These are phyloP conservation scores for Wickerhamomyces strasburgensis DNA, from an alignment of 805 yeast species.

Conservation along the genomic window DNA sequence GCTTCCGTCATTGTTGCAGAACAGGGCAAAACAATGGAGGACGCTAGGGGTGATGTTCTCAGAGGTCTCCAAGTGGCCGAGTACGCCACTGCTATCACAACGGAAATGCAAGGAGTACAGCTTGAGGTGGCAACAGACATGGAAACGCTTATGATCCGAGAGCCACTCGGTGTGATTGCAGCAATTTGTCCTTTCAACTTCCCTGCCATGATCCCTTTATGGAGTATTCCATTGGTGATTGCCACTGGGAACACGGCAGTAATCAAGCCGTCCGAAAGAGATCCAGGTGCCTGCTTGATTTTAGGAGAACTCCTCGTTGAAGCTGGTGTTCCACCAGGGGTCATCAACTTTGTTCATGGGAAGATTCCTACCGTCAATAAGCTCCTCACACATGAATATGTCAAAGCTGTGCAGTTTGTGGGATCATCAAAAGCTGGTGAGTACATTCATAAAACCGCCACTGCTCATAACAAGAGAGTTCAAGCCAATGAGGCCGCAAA, in stretches of 20 bases:
- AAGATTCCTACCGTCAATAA: constrained; percentile 66
- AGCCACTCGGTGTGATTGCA: constrained; percentile 69
- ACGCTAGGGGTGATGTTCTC: constrained; percentile 70
- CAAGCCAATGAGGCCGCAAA: constrained; percentile 77
- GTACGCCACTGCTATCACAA: constrained; percentile 61
- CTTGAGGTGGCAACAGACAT: constrained; percentile 67
- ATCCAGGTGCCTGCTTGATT: constrained; percentile 73
- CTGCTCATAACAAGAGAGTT: constrained; percentile 68
- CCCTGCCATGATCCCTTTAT: constrained; percentile 73
- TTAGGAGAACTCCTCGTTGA: constrained; percentile 62
- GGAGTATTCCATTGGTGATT: constrained; percentile 50
- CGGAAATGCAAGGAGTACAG: constrained; percentile 57
- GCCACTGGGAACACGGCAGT: constrained; percentile 73
- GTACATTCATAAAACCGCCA: constrained; percentile 62
- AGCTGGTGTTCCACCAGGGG: constrained; percentile 74
- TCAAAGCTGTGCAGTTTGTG: constrained; percentile 71
- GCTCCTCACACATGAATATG: constrained; percentile 61
- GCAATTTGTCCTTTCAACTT: constrained; percentile 80
- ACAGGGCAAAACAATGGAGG: constrained; percentile 74
- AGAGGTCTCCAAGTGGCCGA: constrained; percentile 78
- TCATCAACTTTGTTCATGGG: constrained; percentile 67
- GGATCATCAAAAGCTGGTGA: constrained; percentile 75
- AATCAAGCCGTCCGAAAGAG: constrained; percentile 66
- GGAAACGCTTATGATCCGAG: constrained; percentile 71
- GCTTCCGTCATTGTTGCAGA: constrained; percentile 63